Percentiles rank a stretch among this genome's conserved stretches.
Conservation (phyloP, 140 eudicot genomes). For the Cichorium intybus region DNA sequence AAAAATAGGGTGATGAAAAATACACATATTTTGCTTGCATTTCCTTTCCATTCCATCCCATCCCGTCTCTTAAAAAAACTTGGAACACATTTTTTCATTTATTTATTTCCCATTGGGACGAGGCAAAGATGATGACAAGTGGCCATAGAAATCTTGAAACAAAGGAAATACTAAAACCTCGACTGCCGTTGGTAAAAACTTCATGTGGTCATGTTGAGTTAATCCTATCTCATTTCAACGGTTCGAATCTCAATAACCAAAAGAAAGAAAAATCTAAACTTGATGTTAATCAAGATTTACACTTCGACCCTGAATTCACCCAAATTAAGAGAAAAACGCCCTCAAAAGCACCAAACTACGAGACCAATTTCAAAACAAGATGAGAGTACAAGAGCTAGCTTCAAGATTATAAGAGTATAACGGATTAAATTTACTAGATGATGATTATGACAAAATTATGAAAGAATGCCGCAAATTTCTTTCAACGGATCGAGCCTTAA, state of each 20-base stretch:
- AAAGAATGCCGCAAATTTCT: constrained; percentile 42
- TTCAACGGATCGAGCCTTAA: no score
- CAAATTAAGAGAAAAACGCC: constrained; percentile 34
- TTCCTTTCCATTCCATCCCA: no score
- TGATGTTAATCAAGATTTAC: constrained; percentile 25
- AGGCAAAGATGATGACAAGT: constrained; percentile 59
- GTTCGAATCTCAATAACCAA: constrained; percentile 86
- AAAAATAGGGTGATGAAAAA: no score
- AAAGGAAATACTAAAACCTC: constrained; percentile 41
- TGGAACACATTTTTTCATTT: no score
- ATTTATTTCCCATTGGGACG: no score
- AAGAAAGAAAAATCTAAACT: constrained; percentile 68
- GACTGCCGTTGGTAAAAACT: constrained; percentile 87
- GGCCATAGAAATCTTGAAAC: constrained; percentile 42
- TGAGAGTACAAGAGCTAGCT: constrained; percentile 24
- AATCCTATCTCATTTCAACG: constrained; percentile 81
- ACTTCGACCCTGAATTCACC: constrained; percentile 53
- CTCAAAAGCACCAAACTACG: constrained; percentile 23
- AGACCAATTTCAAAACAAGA: constrained; percentile 18
- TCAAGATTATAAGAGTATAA: constrained; percentile 17
- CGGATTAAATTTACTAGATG: constrained; percentile 12
- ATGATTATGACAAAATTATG: constrained; percentile 3
- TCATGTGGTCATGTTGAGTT: constrained; percentile 93
- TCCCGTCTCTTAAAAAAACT: no score
- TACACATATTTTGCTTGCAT: no score